phyloP scores from a whole-genome alignment of 441 rosid species.

The Monsonia emarginata region DNA sequence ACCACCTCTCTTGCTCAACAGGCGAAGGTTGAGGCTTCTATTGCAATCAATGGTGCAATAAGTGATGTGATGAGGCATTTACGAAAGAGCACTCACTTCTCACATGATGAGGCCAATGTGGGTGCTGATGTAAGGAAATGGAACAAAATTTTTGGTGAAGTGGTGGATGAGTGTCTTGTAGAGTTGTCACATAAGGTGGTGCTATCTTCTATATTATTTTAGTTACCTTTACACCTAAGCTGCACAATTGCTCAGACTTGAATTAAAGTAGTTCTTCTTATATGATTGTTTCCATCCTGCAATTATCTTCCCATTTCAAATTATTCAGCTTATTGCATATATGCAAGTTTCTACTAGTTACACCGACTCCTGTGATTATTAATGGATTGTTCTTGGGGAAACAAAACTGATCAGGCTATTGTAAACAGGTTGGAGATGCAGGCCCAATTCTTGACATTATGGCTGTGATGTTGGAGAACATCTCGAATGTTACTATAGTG shows the following conservation, averaged over 20 bases:
- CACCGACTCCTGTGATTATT: neutral
- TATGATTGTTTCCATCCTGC: constrained; percentile 11
- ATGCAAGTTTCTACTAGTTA: constrained; percentile 6
- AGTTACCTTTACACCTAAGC: neutral
- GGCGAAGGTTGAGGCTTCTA: constrained; percentile 56
- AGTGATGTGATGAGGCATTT: constrained; percentile 69
- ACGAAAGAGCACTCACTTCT: constrained; percentile 67
- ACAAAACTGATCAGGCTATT: constrained; percentile 16
- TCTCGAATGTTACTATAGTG: constrained; percentile 54
- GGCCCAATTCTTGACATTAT: constrained; percentile 78
- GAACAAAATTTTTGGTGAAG: constrained; percentile 48
- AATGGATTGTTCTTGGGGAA: constrained; percentile 14
- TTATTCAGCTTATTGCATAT: neutral
- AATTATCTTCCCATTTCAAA: constrained; percentile 5
- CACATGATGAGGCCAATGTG: constrained; percentile 52
- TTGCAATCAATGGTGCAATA: constrained; percentile 49
- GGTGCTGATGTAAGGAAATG: constrained; percentile 50
- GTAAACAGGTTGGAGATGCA: constrained; percentile 78
- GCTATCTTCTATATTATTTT: constrained; percentile 13
- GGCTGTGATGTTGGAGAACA: constrained; percentile 88
- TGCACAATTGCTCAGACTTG: constrained; percentile 7
- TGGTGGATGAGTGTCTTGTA: constrained; percentile 75
- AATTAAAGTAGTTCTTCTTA: neutral
- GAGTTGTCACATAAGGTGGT: constrained; percentile 59
- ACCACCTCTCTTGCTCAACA: constrained; percentile 47